Conservation (phyloP, 78 protist genomes). For the Mastigamoeba balamuthi region DNA sequence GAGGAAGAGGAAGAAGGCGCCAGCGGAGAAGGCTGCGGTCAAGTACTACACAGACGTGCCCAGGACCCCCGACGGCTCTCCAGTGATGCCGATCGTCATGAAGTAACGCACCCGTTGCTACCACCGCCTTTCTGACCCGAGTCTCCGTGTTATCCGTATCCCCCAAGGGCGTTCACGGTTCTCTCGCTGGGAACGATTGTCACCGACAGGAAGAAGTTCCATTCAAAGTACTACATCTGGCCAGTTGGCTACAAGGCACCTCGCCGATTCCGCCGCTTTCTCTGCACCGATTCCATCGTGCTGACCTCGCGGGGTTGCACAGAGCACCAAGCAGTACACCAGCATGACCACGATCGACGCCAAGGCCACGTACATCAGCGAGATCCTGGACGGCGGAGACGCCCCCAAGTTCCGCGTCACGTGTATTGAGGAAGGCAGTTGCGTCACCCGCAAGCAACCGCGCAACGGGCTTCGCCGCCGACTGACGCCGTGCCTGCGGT, state of each 20-base stretch:
- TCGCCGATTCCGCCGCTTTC: background rate
- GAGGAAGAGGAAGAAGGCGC: too few relatives aligned
- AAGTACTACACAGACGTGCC: too few relatives aligned
- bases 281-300: background rate
- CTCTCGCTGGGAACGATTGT: background rate
- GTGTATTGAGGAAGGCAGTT: too few relatives aligned
- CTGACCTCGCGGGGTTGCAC: background rate
- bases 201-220: background rate
- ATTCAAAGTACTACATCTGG: background rate
- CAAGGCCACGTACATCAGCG: background rate
- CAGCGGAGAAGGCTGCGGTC: too few relatives aligned
- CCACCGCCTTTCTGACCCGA: too few relatives aligned
- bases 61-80: too few relatives aligned
- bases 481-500: too few relatives aligned
- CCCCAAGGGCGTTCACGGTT: background rate
- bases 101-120: too few relatives aligned
- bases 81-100: too few relatives aligned
- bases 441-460: too few relatives aligned
- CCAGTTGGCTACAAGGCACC: background rate
- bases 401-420: background rate
- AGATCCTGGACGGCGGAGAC: background rate
- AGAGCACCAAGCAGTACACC: background rate
- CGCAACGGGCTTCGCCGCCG: too few relatives aligned
- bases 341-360: background rate
- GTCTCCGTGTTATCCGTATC: too few relatives aligned